Evolutionary conservation across 768 basidiomycete species (phyloP), one percentile per base, ranked within the genome.

Genomic region (Kwoniella sp.): DNA sequence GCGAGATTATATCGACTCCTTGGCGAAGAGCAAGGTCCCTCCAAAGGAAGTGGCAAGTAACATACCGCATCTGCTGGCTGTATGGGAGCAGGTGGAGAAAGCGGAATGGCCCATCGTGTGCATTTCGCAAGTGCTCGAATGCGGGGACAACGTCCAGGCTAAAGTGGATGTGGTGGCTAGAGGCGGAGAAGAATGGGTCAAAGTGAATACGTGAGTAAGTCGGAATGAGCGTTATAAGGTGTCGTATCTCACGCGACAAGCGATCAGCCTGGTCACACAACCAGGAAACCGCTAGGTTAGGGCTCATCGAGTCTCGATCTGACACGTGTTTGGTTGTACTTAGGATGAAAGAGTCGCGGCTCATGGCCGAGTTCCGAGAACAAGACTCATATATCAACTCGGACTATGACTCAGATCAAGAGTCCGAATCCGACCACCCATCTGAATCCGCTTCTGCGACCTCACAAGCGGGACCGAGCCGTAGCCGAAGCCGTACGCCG

Each of bases 91-190:
- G 74, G 83, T 92, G 0, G 66, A 88, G 11, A 83, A 84, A 66
- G 88, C 89, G 1, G 84, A 84, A 1, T 82, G 81, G 15, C 88
- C 88, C 0, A 81, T 90, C 11, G 77, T 85, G 0, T 83, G 85
- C 0, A 82, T 93, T 22, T 87, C 47, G 12, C 73, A 72, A 54
- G 29, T 55, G 11, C 55, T 72, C 15, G 72, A 66, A 25, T 62
- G 52, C 41, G 61, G 30, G 22, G 65, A 28, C 17, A n/a, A 66
- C 9, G 57, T 47, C 1, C 66, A 67, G 50, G 66, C 87, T 47
- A 93, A 93, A 72, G 88, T 94, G 0, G 92, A 94, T 72, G 84
- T 93, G 15, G 87, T 93, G 26, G 88, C 88, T 1, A 86, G 90
- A 23, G 85, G 87, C 48, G 92, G 92, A 0, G 82, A 85, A 25